These are phyloP conservation scores for Pistacia vera DNA, from an alignment of 345 rosid genomes.

Conservation along the genomic window DNA sequence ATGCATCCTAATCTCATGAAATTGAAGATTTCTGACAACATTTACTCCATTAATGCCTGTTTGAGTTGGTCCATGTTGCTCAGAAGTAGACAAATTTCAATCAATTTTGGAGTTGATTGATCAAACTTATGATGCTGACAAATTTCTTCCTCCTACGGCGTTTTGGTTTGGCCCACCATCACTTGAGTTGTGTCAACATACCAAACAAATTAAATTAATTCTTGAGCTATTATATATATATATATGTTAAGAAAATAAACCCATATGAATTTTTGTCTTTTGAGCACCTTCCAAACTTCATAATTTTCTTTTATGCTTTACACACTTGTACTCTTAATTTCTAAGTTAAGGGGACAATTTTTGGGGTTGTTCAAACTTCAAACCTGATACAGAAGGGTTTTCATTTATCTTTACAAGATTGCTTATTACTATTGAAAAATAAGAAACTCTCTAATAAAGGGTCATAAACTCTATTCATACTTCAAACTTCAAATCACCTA, in stretches of 20 bases:
- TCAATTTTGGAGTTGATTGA: slow-evolving; percentile 31
- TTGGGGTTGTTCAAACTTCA: background rate
- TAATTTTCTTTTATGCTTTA: slow-evolving; percentile 15
- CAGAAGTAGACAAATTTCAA: slow-evolving; percentile 36
- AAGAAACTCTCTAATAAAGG: no score
- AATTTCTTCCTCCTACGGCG: slow-evolving; percentile 11
- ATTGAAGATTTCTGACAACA: background rate
- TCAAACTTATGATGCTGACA: slow-evolving; percentile 32
- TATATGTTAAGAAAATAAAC: background rate
- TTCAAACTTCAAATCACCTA: background rate
- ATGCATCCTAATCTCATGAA: slow-evolving; percentile 7
- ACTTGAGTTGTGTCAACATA: background rate
- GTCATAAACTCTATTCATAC: no score
- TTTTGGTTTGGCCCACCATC: slow-evolving; percentile 11
- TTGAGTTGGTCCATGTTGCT: slow-evolving; percentile 28
- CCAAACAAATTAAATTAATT: slow-evolving; percentile 3
- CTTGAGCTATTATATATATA: no score
- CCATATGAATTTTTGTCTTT: background rate
- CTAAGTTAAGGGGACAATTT: slow-evolving; percentile 2
- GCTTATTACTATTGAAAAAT: no score
- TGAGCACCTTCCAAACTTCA: slow-evolving; percentile 18
- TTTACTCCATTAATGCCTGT: background rate
- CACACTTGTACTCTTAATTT: slow-evolving; percentile 1
- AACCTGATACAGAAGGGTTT: no score
- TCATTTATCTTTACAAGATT: no score